Evolutionary conservation across 2,329 filamentous ascomycete species (phyloP), one percentile per base, ranked within the genome.

Genomic region (Boeremia lycopersici): DNA sequence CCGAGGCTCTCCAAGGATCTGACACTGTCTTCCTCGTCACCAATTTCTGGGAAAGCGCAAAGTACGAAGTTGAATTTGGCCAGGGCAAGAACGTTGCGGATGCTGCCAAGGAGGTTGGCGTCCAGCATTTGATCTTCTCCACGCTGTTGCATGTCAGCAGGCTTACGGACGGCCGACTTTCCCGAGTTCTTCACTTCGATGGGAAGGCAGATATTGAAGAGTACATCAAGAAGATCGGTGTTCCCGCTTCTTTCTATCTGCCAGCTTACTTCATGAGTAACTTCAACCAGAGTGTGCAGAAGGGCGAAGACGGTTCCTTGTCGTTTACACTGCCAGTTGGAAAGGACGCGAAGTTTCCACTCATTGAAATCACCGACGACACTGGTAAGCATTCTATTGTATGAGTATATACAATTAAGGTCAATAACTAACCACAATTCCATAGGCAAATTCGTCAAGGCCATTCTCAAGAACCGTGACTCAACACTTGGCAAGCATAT

Each of bases 201-300:
- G 72, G 70, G 64, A 86, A 86, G 68, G 82, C 83, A 12, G 70
- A 78, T 6, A 77, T 83, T 0, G 83, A 84, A 59, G 68, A 78
- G 17, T 83, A 86, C 67, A 79, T 84, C 45, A 78, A 79, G n/a
- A 78, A 78, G 0, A 57, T 30, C 7, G 61, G 59, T 7, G 39
- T 62, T 2, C 54, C 59, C 4, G 47, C 53, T 5, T 79, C 82
- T 0, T 85, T 85, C 63, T 79, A 82, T 63, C 63, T 79, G 28
- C 78, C 82, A 0, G 83, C 78, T 0, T 77, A 77, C 56, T 87
- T 84, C 67, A 85, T 84, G 82, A 64, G 76, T 60, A 84, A 84
- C 64, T 68, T 81, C 13, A 55, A 43, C 23, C 31, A 43, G 13
- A 41, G 39, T 2, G 52, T 67, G n/a, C 47, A 47, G 12, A 59